Evolutionary conservation across 1,284 basidiomycete species (phyloP).

Genomic region (Schizophyllum commune): DNA sequence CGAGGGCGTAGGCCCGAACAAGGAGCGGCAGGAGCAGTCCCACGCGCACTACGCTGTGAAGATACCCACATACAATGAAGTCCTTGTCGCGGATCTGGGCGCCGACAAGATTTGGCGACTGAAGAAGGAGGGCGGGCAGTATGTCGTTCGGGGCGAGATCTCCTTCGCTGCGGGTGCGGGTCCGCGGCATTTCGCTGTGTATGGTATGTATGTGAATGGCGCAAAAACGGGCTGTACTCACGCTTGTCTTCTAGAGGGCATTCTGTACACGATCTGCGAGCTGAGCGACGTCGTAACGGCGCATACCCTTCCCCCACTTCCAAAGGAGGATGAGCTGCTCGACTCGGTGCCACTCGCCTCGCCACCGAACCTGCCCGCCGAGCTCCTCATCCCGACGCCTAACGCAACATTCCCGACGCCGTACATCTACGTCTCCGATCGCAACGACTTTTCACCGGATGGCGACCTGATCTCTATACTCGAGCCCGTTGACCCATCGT

Average conservation of each 20-base stretch:
- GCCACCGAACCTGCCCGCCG: conserved; percentile 42
- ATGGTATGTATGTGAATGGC: conserved; percentile 35
- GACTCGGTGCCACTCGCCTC: conserved; percentile 38
- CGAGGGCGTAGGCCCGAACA: conserved; percentile 48
- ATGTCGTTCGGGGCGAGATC: conserved; percentile 39
- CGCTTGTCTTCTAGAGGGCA: conserved; percentile 31
- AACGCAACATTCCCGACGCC: conserved; percentile 34
- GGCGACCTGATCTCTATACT: conserved; percentile 62
- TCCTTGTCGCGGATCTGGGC: conserved; percentile 67
- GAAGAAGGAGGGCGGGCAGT: conserved; percentile 33
- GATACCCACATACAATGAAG: conserved; percentile 34
- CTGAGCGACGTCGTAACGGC: conserved; percentile 48
- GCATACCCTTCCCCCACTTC: conserved; percentile 38
- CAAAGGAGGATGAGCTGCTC: conserved; percentile 23
- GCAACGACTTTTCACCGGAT: conserved; percentile 50
- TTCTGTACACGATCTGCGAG: conserved; percentile 60
- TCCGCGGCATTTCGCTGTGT: conserved; percentile 56
- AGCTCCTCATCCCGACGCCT: conserved; percentile 44
- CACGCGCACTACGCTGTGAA: conserved; percentile 64
- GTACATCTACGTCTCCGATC: conserved; percentile 55
- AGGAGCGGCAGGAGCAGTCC: conserved; percentile 50
- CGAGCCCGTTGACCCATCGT: conserved; percentile 26
- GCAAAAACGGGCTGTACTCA: conserved; percentile 8
- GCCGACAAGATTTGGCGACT: conserved; percentile 57
- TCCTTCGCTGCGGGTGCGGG: conserved; percentile 47